Evolutionary conservation across 805 yeast species (phyloP).

Genomic region (Yarrowia porcina): DNA sequence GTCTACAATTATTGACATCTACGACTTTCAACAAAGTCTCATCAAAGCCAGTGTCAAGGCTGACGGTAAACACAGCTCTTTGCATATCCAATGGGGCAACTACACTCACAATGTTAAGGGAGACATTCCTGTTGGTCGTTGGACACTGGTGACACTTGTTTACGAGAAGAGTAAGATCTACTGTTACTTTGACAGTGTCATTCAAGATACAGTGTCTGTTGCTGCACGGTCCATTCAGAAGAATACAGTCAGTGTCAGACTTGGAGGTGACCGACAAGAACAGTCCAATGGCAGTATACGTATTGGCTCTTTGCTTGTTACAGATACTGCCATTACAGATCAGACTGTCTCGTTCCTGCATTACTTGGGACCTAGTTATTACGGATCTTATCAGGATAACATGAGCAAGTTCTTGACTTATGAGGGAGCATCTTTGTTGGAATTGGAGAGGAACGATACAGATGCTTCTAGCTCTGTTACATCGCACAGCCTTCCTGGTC

Average conservation of each 20-base stretch:
- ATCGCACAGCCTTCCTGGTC: background rate
- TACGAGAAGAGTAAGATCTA: slow-evolving; percentile 18
- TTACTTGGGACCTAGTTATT: slow-evolving; percentile 1
- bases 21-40: slow-evolving; percentile 18
- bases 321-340: slow-evolving; percentile 5
- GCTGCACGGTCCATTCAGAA: background rate
- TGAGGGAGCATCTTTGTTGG: slow-evolving; percentile 7
- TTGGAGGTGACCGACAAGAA: slow-evolving; percentile 12
- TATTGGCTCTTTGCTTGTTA: background rate
- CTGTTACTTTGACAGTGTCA: slow-evolving; percentile 4
- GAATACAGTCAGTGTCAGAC: background rate
- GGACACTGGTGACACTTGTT: slow-evolving; percentile 11
- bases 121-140: background rate
- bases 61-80: background rate
- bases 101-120: slow-evolving; percentile 5
- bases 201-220: slow-evolving; percentile 2
- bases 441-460: background rate
- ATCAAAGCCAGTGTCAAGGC: slow-evolving; percentile 5
- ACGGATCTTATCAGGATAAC: slow-evolving; percentile 16
- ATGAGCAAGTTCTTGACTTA: slow-evolving; percentile 3
- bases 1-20: slow-evolving; percentile 15
- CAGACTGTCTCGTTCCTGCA: slow-evolving; percentile 11
- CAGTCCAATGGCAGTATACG: background rate
- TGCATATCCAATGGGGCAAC: slow-evolving; percentile 18
- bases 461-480: slow-evolving; percentile 1